Percentiles rank a stretch among this genome's conserved stretches.
phyloP scores from a whole-genome alignment of 768 basidiomycete species.

The Termitomyces eurrhizus region DNA sequence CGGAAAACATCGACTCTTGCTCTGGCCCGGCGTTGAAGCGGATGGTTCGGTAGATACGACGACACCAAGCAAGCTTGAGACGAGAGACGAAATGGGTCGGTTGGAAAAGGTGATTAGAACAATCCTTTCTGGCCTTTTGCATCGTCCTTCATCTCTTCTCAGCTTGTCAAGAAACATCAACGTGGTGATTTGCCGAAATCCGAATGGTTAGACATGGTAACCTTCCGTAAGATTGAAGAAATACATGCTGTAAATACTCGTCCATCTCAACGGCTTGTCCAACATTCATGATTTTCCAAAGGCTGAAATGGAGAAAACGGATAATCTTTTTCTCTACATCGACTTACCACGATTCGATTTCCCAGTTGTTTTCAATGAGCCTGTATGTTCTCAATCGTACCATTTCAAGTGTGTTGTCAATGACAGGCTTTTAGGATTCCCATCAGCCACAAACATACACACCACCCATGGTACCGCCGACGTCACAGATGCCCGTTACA shows the following conservation, averaged over 20 bases:
- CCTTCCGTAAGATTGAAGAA: constrained; percentile 93
- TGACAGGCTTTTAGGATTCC: constrained; percentile 30
- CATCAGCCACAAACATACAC: constrained; percentile 29
- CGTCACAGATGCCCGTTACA: constrained; percentile 39
- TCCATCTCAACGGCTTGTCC: neutral
- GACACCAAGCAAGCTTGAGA: constrained; percentile 84
- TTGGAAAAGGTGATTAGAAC: constrained; percentile 69
- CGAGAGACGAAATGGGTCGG: constrained; percentile 90
- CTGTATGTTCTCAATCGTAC: constrained; percentile 40
- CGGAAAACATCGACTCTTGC: constrained; percentile 83
- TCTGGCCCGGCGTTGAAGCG: constrained; percentile 84
- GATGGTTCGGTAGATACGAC: constrained; percentile 78
- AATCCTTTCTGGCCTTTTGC: neutral
- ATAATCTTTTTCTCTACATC: constrained; percentile 93
- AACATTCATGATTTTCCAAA: constrained; percentile 24
- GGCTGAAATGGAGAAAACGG: constrained; percentile 89
- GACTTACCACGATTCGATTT: constrained; percentile 97
- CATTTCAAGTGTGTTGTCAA: neutral
- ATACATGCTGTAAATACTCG: constrained; percentile 65
- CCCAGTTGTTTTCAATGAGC: constrained; percentile 92
- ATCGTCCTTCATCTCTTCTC: neutral
- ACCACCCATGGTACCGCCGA: constrained; percentile 35
- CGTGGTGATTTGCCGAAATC: constrained; percentile 90
- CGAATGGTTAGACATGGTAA: constrained; percentile 93
- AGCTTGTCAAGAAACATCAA: constrained; percentile 95